Conservation (phyloP, 139 green algal genomes). For the Auxenochlorella pyrenoidosa region DNA sequence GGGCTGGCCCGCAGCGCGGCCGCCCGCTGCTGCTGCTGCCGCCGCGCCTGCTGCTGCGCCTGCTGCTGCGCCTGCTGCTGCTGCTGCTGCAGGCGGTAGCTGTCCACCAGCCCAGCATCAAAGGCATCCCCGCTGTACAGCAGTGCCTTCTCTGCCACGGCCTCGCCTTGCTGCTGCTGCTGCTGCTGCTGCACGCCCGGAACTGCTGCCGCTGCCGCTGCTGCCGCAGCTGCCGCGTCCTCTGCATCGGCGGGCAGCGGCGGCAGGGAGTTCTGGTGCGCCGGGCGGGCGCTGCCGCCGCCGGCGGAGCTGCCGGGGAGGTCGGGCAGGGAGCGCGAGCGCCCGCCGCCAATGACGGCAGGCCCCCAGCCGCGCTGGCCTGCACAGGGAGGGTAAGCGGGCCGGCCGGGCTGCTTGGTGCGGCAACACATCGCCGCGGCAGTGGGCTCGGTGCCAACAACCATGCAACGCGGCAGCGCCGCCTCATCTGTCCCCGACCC, state of each 20-base stretch:
- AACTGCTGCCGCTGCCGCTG: conserved; percentile 6
- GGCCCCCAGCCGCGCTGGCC: neutral
- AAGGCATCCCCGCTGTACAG: neutral
- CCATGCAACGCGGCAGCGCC: too few relatives aligned
- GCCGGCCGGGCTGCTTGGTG: neutral
- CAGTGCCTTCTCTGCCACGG: neutral
- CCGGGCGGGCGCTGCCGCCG: neutral
- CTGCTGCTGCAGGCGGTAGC: conserved; percentile 6
- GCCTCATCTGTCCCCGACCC: too few relatives aligned
- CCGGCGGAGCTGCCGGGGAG: conserved; percentile 1
- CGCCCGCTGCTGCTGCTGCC: neutral
- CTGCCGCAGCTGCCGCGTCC: conserved; percentile 26
- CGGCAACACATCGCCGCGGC: too few relatives aligned
- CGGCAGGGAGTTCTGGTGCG: neutral
- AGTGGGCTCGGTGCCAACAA: too few relatives aligned
- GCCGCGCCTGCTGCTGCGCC: neutral
- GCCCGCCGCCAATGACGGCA: neutral
- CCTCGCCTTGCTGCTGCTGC: conserved; percentile 9
- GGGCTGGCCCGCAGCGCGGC: neutral
- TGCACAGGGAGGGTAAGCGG: neutral
- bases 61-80: conserved; percentile 16
- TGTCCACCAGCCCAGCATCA: neutral
- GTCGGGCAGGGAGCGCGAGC: conserved; percentile 25
- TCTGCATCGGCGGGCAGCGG: neutral
- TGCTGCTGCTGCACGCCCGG: conserved; percentile 2